These are phyloP conservation scores for Phytophthora melonis DNA, from an alignment of 352 stramenopile genomes.

Conservation along the genomic window DNA sequence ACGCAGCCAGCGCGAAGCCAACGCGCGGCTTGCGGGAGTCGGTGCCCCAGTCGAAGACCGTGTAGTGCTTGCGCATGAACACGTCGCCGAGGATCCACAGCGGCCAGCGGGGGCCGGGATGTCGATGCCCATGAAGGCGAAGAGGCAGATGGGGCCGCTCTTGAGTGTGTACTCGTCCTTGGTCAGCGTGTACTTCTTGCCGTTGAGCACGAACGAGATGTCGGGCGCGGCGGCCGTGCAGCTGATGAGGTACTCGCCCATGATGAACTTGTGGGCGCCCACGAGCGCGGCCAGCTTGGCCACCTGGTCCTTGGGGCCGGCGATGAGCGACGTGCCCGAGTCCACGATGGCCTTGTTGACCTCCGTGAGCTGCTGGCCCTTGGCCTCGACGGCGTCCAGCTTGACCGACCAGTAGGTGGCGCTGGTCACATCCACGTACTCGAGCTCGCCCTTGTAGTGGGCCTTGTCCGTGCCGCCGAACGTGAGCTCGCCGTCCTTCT, in stretches of 20 bases:
- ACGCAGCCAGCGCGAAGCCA: constrained; percentile 84
- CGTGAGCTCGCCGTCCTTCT: constrained; percentile 83
- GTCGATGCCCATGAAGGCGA: constrained; percentile 97
- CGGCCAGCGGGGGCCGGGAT: constrained; percentile 84
- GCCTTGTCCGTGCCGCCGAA: constrained; percentile 81
- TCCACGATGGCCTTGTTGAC: constrained; percentile 94
- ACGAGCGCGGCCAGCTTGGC: constrained; percentile 84
- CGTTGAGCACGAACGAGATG: constrained; percentile 94
- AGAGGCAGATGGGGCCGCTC: constrained; percentile 92
- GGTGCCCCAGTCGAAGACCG: constrained; percentile 92
- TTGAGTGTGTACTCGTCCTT: constrained; percentile 96
- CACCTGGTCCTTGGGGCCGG: constrained; percentile 92
- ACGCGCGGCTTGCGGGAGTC: constrained; percentile 80
- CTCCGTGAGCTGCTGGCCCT: constrained; percentile 61
- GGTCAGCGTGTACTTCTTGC: constrained; percentile 92
- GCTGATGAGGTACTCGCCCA: constrained; percentile 96
- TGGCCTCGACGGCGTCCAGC: constrained; percentile 75
- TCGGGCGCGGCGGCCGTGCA: constrained; percentile 91
- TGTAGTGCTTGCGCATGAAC: constrained; percentile 97
- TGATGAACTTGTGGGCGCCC: constrained; percentile 93
- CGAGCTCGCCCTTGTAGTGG: constrained; percentile 96
- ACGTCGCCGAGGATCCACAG: constrained; percentile 94
- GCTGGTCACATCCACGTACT: constrained; percentile 87
- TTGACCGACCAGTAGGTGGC: constrained; percentile 79
- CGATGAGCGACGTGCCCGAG: constrained; percentile 96